Base-by-base conservation (phyloP, 768 basidiomycete species). In the Lepiota venenata region DNA sequence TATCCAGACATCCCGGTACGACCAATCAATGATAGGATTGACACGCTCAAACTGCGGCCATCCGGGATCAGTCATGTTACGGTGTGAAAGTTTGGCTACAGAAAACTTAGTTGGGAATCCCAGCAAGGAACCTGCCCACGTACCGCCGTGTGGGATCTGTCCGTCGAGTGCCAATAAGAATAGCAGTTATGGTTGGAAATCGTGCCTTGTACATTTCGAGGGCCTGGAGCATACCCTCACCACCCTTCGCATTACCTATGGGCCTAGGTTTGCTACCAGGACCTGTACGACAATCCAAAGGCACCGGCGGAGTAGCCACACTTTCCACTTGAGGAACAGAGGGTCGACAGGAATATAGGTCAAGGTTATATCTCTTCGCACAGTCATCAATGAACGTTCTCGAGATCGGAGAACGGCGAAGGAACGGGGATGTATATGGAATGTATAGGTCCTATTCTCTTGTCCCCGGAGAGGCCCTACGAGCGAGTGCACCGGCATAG, bases 1-100 rank as follows among this genome's bases (percentile, higher is more conserved):
- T 2, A 73, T 72, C 97, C 97, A 99, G 4, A 99, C 83, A 58
- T 95, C 84, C 9, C 71, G 66, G 69, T 99, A 99, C 1, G 84
- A 77, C 97, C 97, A 99, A 65, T 98, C 87, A 54, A 99, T 90
- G 62, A 99, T 88, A 0, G 97, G 97, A 65, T 98, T 95, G 16
- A 98, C 82, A 16, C 97, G 84, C 65, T 93, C 87, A 61, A 93
- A 93, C 4, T 66, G 62, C 6, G 97, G 96, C 97, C 97, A 99
- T 51, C 79, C 87, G 0, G 82, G 72, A 69, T 99, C 97, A 4
- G 94, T 97, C 67, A 82, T 87, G 58, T 85, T 87, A 51, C 81
- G 79, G 61, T 84, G 80, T 0, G 82, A 78, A 53, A 97, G 77
- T n/a, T 69, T 81, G 3, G 83, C 93, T 95, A 50, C 45, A 52